Percentiles rank a stretch among this genome's conserved stretches.
Conservation (phyloP, 495 filamentous ascomycete genomes). For the Podospora didyma region DNA sequence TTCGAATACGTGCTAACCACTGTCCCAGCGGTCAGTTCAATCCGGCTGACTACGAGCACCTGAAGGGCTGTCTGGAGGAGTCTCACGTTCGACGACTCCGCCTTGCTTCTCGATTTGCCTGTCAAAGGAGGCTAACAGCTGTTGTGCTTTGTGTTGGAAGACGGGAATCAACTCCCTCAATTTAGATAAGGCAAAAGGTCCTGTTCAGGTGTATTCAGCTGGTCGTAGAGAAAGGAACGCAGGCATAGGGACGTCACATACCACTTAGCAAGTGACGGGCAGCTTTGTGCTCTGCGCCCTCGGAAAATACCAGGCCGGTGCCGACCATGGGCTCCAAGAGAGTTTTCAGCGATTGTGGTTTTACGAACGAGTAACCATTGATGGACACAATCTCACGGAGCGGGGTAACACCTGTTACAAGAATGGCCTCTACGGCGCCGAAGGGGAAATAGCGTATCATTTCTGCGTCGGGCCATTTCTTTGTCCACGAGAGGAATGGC, state of each 20-base stretch:
- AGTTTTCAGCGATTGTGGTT: constrained; percentile 25
- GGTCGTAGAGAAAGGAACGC: too few species aligned
- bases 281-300: constrained; percentile 23
- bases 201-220: background rate
- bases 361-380: constrained; percentile 29
- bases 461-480: constrained; percentile 28
- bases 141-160: constrained; percentile 16
- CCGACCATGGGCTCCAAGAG: constrained; percentile 25
- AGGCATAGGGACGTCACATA: too few species aligned
- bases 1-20: constrained; percentile 12
- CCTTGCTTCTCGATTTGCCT: background rate
- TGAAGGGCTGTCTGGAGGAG: too few species aligned
- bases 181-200: constrained; percentile 15
- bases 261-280: too few species aligned
- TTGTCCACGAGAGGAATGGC: constrained; percentile 21
- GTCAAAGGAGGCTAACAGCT: constrained; percentile 10
- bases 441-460: constrained; percentile 33
- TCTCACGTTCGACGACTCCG: background rate
- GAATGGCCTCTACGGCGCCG: constrained; percentile 25
- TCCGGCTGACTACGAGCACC: too few species aligned
- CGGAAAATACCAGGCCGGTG: constrained; percentile 27
- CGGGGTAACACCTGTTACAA: constrained; percentile 29
- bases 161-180: constrained; percentile 16
- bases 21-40: background rate
- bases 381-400: constrained; percentile 32